Conservation (phyloP, 306 rosid species). For the Cicer yamashitae region DNA sequence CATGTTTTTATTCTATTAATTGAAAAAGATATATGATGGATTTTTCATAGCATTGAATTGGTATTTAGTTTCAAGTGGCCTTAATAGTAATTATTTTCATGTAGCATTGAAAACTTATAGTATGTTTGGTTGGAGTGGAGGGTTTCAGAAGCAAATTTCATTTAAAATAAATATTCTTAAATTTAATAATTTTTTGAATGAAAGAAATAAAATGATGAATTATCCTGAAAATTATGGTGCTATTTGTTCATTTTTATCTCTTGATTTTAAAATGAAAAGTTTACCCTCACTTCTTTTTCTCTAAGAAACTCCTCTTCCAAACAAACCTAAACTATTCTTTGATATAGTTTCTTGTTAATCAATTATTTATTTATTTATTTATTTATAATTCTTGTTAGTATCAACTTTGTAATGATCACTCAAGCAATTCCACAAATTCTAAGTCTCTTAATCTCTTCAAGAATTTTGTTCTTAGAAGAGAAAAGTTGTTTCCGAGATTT, state of each 20-base stretch:
- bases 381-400: neutral
- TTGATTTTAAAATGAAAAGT: conserved; percentile 8
- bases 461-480: conserved; percentile 10
- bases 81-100: neutral
- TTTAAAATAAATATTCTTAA: conserved; percentile 6
- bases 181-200: neutral
- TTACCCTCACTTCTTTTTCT: neutral
- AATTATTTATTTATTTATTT: neutral
- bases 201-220: neutral
- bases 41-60: neutral
- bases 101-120: neutral
- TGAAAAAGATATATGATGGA: neutral
- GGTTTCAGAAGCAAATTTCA: neutral
- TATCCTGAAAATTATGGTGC: neutral
- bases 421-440: neutral
- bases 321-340: neutral
- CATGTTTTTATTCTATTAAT: neutral
- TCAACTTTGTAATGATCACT: neutral
- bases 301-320: neutral
- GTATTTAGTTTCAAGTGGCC: neutral
- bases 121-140: neutral
- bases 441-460: conserved; percentile 4
- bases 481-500: conserved; percentile 15
- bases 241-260: conserved; percentile 5
- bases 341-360: neutral